Evolutionary conservation across 352 stramenopile species (phyloP).

Genomic region (Phytophthora pisi): DNA sequence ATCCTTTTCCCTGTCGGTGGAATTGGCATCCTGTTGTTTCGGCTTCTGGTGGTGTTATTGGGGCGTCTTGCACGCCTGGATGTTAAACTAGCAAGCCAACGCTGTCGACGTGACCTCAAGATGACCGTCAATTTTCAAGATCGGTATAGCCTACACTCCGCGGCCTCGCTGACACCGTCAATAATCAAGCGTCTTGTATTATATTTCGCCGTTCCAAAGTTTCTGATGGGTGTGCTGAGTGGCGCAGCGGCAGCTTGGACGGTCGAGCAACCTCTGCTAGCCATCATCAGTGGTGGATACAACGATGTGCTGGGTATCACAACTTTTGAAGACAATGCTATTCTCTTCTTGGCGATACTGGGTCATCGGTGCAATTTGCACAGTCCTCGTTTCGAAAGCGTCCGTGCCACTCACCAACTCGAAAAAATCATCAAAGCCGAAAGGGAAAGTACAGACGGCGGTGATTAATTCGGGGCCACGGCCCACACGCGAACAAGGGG

Average conservation of each 20-base stretch:
- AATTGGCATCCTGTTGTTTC: not conserved
- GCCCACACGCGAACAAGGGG: no score
- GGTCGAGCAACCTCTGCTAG: not conserved
- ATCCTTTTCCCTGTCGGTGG: no score
- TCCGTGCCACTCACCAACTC: not conserved
- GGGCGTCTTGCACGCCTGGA: not conserved
- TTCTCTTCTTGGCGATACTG: not conserved
- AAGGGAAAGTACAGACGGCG: no score
- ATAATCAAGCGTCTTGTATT: no score
- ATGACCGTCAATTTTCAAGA: not conserved
- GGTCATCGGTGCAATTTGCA: not conserved
- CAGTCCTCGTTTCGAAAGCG: not conserved
- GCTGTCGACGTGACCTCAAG: not conserved
- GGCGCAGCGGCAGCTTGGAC: not conserved
- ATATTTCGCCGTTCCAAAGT: not conserved
- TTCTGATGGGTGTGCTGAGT: not conserved
- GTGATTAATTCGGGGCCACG: no score
- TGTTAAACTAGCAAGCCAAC: not conserved
- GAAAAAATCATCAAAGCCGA: no score
- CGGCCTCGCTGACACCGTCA: no score
- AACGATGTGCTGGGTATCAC: not conserved
- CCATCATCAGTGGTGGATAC: not conserved
- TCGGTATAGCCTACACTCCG: not conserved
- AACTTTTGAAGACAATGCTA: not conserved
- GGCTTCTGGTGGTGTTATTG: not conserved